Base-by-base conservation (phyloP, 306 rosid species). In the Malus orientalis region DNA sequence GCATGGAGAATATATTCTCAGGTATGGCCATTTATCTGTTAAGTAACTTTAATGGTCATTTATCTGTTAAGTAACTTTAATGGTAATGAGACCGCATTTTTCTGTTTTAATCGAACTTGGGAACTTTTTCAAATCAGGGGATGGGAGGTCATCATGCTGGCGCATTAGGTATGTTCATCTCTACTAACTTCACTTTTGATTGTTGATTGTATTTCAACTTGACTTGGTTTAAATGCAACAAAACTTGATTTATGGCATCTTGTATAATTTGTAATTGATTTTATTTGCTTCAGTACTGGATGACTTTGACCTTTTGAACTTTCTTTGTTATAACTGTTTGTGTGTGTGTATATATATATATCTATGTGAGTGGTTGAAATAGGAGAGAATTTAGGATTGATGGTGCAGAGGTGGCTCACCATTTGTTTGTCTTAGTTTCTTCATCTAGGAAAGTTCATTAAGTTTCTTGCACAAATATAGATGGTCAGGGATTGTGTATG, bases 1-100 rank as follows among this genome's bases (percentile, higher is more conserved):
- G 99, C 97, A 30, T 83, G 85, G 25, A 88, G 76, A 84, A 89
- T 89, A 79, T 96, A 92, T 87, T 88, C 96, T 77, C 97, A 88
- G 96, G 99, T 90, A 85, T 55, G 38, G 70, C 70, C 49, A 14
- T 61, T 45, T 78, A 70, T 74, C 67, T n/a, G 51, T 64, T 32
- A 67, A 59, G 47, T 64, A 70, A 62, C 60, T 19, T 54, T 68
- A 74, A 75, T 60, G 62, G 42, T 70, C 49, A 14, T 61, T 45
- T 78, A 70, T 74, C 67, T n/a, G 51, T 64, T 32, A 67, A 59
- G 47, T 64, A 70, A 62, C 60, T 19, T 54, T 68, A 74, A 75
- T 60, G 62, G 42, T 70, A 74, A 25, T 15, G 74, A 55, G 71
- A 58, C 4, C 38, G 22, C 15, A 40, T 36, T 20, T 22, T n/a